Base-by-base conservation (phyloP, 495 filamentous ascomycete genomes). In the Tuber magnatum region DNA sequence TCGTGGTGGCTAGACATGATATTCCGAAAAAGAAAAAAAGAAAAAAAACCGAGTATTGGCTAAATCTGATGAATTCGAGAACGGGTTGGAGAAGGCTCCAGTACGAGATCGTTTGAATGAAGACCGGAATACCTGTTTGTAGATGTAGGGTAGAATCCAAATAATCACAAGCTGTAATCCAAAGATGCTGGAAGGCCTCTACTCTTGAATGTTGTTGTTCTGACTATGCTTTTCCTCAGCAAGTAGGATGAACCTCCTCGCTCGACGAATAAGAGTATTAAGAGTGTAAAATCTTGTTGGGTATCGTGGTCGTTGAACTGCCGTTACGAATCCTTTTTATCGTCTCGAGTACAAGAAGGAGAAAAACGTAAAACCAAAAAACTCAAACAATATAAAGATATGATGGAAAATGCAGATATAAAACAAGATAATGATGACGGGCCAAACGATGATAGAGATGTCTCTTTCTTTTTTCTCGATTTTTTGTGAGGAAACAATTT, bases 1-100 rank as follows among this genome's bases (percentile, higher is more conserved):
- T 80, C 80, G 77, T 84, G 77, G 79, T 83, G 80, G 77, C 79
- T 75, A 65, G 76, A 69, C 80, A 81, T 81, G 38, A 38, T 72
- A 75, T 70, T 70, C 68, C 12, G 38, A 65, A 65, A 65, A 65
- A n/a, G n/a, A n/a, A n/a, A n/a, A n/a, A n/a, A n/a, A n/a, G n/a
- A n/a, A n/a, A n/a, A n/a, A n/a, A 32, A 10, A 20, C 28, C 18
- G 28, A 65, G 56, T 8, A 65, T 5, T 65, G 3, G 56, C 12
- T 32, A 65, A 35, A 28, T 65, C 28, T 65, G 32, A 65, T 61
- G 16, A 32, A 65, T 18, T 35, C 28, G 28, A 65, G 56, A 65
- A 65, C 16, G 32, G 16, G 32, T 28, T 28, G 51, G 12, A 12
- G 8, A 61, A 28, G 2, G 51, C 28, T 32, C 28, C 51, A 32